These are phyloP conservation scores for Neoboletus magnificus DNA, from an alignment of 768 basidiomycete species.

Conservation along the genomic window DNA sequence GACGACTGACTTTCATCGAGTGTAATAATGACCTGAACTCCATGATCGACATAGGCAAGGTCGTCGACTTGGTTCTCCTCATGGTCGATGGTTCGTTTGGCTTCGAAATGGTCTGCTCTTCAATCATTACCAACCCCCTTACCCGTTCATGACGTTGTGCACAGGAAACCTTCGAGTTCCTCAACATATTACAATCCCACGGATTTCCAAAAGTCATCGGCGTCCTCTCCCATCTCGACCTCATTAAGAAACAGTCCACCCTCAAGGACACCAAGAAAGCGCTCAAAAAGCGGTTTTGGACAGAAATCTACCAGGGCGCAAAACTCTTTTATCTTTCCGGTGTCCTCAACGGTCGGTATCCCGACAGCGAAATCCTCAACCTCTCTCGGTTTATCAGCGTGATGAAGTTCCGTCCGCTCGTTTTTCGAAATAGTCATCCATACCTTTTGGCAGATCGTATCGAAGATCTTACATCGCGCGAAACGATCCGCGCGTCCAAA, in stretches of 20 bases:
- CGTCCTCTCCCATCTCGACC: slow-evolving; percentile 91
- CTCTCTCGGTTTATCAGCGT: slow-evolving; percentile 94
- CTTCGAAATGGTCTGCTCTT: slow-evolving; percentile 88
- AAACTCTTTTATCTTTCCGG: slow-evolving; percentile 98
- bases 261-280: slow-evolving; percentile 89
- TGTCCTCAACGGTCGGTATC: slow-evolving; percentile 95
- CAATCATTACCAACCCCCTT: fast-evolving
- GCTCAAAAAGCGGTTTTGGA: slow-evolving; percentile 98
- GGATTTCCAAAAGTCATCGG: slow-evolving; percentile 99
- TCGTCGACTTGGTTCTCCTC: slow-evolving; percentile 92
- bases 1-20: slow-evolving; percentile 93
- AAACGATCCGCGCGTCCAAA: slow-evolving; percentile 68
- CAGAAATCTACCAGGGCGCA: slow-evolving; percentile 97
- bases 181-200: slow-evolving; percentile 94
- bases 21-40: slow-evolving; percentile 97
- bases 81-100: slow-evolving; percentile 99
- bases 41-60: slow-evolving; percentile 97
- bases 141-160: neutral
- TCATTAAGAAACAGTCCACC: slow-evolving; percentile 87
- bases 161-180: slow-evolving; percentile 98
- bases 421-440: slow-evolving; percentile 93
- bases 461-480: slow-evolving; percentile 91
- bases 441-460: slow-evolving; percentile 94
- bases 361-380: slow-evolving; percentile 94
- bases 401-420: slow-evolving; percentile 97